Base-by-base conservation (phyloP, 176 grass and related monocot genomes). In the Hsuehochloa calcarea region DNA sequence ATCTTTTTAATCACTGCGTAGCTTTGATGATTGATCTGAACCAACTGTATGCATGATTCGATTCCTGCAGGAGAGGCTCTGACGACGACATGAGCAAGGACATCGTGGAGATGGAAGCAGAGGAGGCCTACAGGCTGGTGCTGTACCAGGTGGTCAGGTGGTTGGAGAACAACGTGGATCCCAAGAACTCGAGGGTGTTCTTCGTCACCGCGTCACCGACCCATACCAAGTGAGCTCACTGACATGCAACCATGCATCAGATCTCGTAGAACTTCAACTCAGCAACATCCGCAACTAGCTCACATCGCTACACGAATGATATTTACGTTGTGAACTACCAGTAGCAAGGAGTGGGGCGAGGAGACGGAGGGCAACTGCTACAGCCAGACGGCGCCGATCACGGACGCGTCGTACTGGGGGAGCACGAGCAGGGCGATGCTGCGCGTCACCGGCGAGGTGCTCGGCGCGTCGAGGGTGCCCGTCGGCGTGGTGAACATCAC, bases 401-500 rank as follows among this genome's bases (percentile, higher is more conserved):
- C 62, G 1, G 75, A 80, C 19, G 80, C 37, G 1, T 35, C 84
- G 0, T 93, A 95, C 84, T 17, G 76, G 41, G 84, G 90, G 22
- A 86, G 75, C 71, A 89, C 88, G 9, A 87, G 50, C 84, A 25
- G 26, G 77, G 73, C 37, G 51, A 89, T 96, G 80, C 80, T 64
- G 91, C 83, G 80, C n/a, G 77, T 85, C 4, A 49, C 91, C 46
- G 20, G 47, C 51, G 78, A 91, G 50, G 85, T 90, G 65, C 81
- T 96, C 19, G 80, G 55, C 44, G 39, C 72, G 63, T 78, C 89
- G 44, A 72, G 65, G 72, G 86, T 91, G 40, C 88, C 93, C 0
- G 71, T 96, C 23, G 85, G 83, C 3, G 65, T 96, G 22, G 74
- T 93, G 20, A 95, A 96, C 87, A 44, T 96, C 45, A 93, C 93